Base-by-base conservation (phyloP, 805 yeast genomes). In the Pichia californica region DNA sequence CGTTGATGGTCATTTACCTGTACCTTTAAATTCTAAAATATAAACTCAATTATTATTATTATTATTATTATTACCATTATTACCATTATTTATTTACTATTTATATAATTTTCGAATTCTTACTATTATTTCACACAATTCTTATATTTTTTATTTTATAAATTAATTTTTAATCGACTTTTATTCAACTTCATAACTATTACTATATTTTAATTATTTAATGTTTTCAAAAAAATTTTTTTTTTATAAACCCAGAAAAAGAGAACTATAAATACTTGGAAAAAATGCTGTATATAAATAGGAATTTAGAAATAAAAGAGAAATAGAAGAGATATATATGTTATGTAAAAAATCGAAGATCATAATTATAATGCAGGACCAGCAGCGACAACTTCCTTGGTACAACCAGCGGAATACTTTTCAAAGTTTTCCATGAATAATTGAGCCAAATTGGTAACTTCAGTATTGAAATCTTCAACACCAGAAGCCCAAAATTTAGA, bases 361-460 rank as follows among this genome's bases (percentile, higher is more conserved):
- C n/a, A 20, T 19, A 38, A 30, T 58, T 64, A 72, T 46, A 72
- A 56, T 52, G 65, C 72, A 53, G 98, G 99, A 49, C 96, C 99
- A 55, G 97, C 98, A 59, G 93, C 86, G 59, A 83, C 70, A 43
- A 91, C 97, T 64, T 88, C 96, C 23, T 71, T 57, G 30, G 95
- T 85, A 52, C 95, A 88, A 58, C 79, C 85, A 58, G 79, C 77
- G 58, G 86, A 68, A 70, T 91, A 91, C 62, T 78, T 88, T 61
- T 72, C 79, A 64, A 91, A 91, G 76, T 91, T 91, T 65, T 86
- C 88, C 59, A 76, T 76, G 61, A 91, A 91, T 70, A 85, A 72
- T 40, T 67, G 64, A 32, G 88, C 97, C 62, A 91, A 80, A 47
- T 75, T 72, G 46, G 64, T 64, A 49, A 81, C 83, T 62, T 83